These are phyloP conservation scores for Platanthera guangdongensis DNA, from an alignment of 106 monocot species.

Conservation along the genomic window DNA sequence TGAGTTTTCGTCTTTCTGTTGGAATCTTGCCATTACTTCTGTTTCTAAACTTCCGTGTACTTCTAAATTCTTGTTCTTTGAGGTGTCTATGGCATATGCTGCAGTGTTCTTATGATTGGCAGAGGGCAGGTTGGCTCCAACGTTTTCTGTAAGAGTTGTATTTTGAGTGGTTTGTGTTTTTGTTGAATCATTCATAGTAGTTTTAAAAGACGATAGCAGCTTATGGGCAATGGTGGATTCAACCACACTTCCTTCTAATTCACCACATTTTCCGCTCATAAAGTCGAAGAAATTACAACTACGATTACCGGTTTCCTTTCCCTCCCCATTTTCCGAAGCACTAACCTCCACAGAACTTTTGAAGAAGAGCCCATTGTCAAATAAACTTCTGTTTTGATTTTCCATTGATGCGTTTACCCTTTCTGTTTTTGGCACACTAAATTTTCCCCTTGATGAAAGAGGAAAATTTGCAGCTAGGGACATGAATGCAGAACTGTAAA, in stretches of 20 bases:
- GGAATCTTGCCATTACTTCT: conserved; percentile 1
- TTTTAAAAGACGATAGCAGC: neutral
- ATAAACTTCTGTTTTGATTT: conserved; percentile 11
- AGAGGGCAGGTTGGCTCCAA: neutral
- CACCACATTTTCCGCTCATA: neutral
- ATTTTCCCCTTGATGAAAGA: conserved; percentile 7
- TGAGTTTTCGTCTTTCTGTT: conserved; percentile 10
- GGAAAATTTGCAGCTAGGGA: conserved; percentile 76
- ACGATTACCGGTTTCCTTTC: conserved; percentile 24
- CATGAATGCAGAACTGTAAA: conserved; percentile 92
- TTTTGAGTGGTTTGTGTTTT: conserved; percentile 10
- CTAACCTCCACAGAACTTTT: conserved; percentile 15
- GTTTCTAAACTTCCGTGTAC: neutral
- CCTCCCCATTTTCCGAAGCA: conserved; percentile 5
- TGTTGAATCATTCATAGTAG: conserved; percentile 12
- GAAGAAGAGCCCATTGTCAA: conserved; percentile 18
- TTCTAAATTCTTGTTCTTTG: conserved; percentile 4
- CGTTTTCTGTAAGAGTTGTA: conserved; percentile 9
- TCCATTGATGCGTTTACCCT: conserved; percentile 8
- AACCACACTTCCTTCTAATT: conserved; percentile 8
- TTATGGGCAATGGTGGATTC: conserved; percentile 4
- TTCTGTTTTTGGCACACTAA: conserved; percentile 9
- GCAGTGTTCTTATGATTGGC: conserved; percentile 5
- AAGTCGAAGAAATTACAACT: conserved; percentile 14
- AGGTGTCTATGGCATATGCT: neutral